Evolutionary conservation across 805 yeast species (phyloP).

Genomic region (Schwanniomyces vanrijiae): DNA sequence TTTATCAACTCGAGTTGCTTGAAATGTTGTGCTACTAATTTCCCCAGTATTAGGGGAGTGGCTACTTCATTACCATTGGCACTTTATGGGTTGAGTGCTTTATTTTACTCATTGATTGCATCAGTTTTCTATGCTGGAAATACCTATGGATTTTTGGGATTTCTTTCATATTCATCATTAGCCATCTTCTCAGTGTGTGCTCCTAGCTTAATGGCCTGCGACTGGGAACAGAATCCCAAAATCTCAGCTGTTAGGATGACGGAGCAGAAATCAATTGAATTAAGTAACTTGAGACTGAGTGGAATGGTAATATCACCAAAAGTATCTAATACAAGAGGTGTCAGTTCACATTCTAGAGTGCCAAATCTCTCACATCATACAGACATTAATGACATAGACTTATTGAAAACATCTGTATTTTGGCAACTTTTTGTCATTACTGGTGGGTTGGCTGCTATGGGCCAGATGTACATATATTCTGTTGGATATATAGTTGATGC

Average conservation of each 20-base stretch:
- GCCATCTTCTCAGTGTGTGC: slow-evolving; percentile 43
- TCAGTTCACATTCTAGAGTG: neutral
- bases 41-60: slow-evolving; percentile 66
- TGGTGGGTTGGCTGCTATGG: slow-evolving; percentile 41
- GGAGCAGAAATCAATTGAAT: slow-evolving; percentile 7
- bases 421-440: slow-evolving; percentile 40
- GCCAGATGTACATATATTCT: slow-evolving; percentile 48
- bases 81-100: slow-evolving; percentile 72
- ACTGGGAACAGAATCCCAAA: slow-evolving; percentile 26
- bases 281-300: slow-evolving; percentile 6
- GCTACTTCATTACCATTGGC: slow-evolving; percentile 78
- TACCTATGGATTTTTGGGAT: slow-evolving; percentile 53
- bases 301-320: neutral
- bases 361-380: neutral
- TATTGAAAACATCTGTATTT: slow-evolving; percentile 26
- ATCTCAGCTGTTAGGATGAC: slow-evolving; percentile 5
- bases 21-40: slow-evolving; percentile 71
- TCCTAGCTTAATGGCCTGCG: slow-evolving; percentile 46
- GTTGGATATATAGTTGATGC: slow-evolving; percentile 48
- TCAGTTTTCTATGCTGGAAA: slow-evolving; percentile 54
- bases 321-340: neutral
- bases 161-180: slow-evolving; percentile 43
- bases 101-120: slow-evolving; percentile 60
- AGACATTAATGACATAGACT: slow-evolving; percentile 13
- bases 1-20: slow-evolving; percentile 62